A percentile compares a stretch with the other conserved stretches of the same genome.
Conservation (phyloP, 352 stramenopile genomes). For the Globisporangium parvum region DNA sequence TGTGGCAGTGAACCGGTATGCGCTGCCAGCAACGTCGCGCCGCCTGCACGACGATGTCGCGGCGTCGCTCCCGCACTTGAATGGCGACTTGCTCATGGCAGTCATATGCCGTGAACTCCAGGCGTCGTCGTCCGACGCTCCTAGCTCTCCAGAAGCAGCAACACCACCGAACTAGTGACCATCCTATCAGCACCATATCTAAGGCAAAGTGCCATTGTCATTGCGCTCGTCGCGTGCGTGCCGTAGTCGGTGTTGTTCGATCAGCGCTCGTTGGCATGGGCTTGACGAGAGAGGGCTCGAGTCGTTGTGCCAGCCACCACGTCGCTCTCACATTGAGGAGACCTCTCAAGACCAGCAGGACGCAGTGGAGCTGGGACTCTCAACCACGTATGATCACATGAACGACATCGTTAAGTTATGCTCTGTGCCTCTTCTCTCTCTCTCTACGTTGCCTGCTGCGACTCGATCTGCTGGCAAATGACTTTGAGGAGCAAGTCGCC, state of each 20-base stretch:
- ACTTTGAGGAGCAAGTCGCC: conserved; percentile 56
- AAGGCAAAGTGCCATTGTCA: too few relatives aligned
- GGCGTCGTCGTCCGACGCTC: background rate
- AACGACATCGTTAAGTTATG: conserved; percentile 4
- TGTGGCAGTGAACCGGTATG: conserved; percentile 41
- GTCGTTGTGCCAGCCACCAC: too few relatives aligned
- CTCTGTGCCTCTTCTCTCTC: background rate
- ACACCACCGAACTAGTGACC: background rate
- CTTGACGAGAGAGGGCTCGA: too few relatives aligned
- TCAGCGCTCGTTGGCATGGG: too few relatives aligned
- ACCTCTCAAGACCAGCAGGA: too few relatives aligned
- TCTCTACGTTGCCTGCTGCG: conserved; percentile 10
- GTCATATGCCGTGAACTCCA: conserved; percentile 27
- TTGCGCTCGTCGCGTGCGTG: too few relatives aligned
- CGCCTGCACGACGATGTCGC: conserved; percentile 38
- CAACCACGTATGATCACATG: too few relatives aligned
- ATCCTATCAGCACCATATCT: background rate
- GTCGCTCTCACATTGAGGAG: too few relatives aligned
- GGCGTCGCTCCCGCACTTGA: conserved; percentile 35
- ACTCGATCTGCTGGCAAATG: conserved; percentile 38
- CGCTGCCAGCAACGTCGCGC: conserved; percentile 32
- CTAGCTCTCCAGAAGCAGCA: background rate
- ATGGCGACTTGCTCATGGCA: conserved; percentile 52
- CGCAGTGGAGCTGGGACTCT: too few relatives aligned
- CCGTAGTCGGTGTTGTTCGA: too few relatives aligned